Evolutionary conservation across 176 grass and related monocot genomes (phyloP).

Genomic region (Areca catechu): DNA sequence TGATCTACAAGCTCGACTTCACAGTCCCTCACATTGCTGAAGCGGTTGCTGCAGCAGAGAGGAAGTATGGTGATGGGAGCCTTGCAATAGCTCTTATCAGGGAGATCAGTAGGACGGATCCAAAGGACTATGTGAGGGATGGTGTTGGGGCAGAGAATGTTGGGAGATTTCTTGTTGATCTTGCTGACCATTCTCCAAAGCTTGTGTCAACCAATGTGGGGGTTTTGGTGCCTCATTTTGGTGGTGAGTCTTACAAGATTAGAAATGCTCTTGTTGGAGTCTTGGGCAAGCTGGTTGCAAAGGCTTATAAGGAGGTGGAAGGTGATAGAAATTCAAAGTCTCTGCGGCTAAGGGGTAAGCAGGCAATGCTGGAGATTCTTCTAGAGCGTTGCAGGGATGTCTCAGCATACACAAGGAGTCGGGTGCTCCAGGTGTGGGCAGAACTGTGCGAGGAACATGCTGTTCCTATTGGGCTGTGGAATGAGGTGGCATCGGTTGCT

Average conservation of each 20-base stretch:
- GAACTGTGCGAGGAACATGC: conserved; percentile 86
- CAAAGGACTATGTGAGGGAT: conserved; percentile 85
- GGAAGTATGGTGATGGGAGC: conserved; percentile 75
- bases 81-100: conserved; percentile 66
- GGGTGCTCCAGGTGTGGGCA: conserved; percentile 92
- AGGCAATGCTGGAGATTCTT: conserved; percentile 90
- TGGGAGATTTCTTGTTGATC: conserved; percentile 79
- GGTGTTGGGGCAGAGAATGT: conserved; percentile 69
- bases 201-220: conserved; percentile 89
- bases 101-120: conserved; percentile 77
- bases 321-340: conserved; percentile 60
- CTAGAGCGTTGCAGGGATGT: conserved; percentile 87
- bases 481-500: conserved; percentile 75
- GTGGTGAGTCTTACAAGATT: conserved; percentile 95
- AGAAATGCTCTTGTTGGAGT: conserved; percentile 95
- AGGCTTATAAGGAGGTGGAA: conserved; percentile 80
- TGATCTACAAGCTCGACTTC: conserved; percentile 83
- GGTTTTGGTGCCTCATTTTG: conserved; percentile 83
- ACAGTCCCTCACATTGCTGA: conserved; percentile 62
- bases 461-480: conserved; percentile 95
- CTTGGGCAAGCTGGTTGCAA: conserved; percentile 71
- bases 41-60: conserved; percentile 60
- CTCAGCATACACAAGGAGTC: conserved; percentile 88
- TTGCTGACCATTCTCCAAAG: conserved; percentile 62
- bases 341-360: conserved; percentile 62